Conservation (phyloP, 2,329 filamentous ascomycete species). For the Biscogniauxia marginata region DNA sequence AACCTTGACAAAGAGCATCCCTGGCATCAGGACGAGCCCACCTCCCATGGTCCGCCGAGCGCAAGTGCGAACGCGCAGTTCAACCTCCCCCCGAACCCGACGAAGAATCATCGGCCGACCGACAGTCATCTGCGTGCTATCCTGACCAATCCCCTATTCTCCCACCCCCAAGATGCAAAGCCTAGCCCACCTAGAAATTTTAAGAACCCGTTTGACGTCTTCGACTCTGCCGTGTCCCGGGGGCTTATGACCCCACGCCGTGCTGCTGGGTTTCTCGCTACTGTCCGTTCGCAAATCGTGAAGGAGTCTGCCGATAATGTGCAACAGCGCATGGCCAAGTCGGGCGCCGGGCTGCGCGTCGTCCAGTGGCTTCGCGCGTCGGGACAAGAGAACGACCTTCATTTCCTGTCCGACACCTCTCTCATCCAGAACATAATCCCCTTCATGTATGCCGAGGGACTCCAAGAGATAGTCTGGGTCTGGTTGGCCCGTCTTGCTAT, state of each 20-base stretch:
- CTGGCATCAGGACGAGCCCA: slow-evolving; percentile 33
- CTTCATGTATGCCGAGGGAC: slow-evolving; percentile 52
- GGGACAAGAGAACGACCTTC: slow-evolving; percentile 45
- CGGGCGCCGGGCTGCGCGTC: slow-evolving; percentile 47
- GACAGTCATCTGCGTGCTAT: slow-evolving; percentile 56
- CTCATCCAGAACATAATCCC: slow-evolving; percentile 42
- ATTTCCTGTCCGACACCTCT: slow-evolving; percentile 42
- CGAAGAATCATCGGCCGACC: slow-evolving; percentile 35
- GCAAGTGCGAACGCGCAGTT: too few relatives aligned
- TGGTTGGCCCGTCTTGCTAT: slow-evolving; percentile 47
- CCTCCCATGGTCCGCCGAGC: slow-evolving; percentile 10
- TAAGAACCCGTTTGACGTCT: slow-evolving; percentile 53
- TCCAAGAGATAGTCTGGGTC: slow-evolving; percentile 51
- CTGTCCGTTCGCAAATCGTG: slow-evolving; percentile 43
- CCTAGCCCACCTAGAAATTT: slow-evolving; percentile 13
- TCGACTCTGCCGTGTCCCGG: slow-evolving; percentile 53
- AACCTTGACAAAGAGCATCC: slow-evolving; percentile 60
- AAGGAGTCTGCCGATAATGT: slow-evolving; percentile 34
- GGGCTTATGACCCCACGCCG: slow-evolving; percentile 55
- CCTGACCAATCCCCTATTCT: slow-evolving; percentile 57
- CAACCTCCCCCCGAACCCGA: slow-evolving; percentile 7
- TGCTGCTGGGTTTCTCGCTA: slow-evolving; percentile 53
- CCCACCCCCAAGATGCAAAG: slow-evolving; percentile 23
- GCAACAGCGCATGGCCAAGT: slow-evolving; percentile 36
- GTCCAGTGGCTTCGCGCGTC: slow-evolving; percentile 54